Evolutionary conservation across 805 yeast species (phyloP), one percentile per base, ranked within the genome.

Genomic region (Monosporozyma solicola): DNA sequence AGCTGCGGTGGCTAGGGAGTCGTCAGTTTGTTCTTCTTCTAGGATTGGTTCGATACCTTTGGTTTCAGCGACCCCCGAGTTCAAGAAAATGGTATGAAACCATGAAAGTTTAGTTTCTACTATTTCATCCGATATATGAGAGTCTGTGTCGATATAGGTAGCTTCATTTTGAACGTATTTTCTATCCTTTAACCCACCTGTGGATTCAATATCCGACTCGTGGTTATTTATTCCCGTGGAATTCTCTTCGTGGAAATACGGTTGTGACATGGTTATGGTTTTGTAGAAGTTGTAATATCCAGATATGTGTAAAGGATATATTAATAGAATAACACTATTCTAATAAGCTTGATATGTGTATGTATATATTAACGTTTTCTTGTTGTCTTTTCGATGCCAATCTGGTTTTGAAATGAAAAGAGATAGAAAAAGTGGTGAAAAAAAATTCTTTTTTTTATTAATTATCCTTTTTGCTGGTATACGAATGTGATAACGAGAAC

Each of bases 1-100:
- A 47, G 89, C 88, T 32, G 94, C 86, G 58, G 79, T 80, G 72
- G 80, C 73, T 55, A 85, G 65, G 39, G 87, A 82, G 47, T 76
- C 77, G 56, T 84, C 88, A 47, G 78, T 76, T 66, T 87, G 84
- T 68, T 87, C 92, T 47, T 83, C 86, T 56, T 85, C 95, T 8
- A 87, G 81, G 53, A 91, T 79, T 44, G 85, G 75, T 62, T 88
- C 96, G 57, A 91, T 82, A 69, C 96, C 96, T 64, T 85, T 80
- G 24, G 79, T 75, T 66, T 84, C 89, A 37, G 78, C 79, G 49
- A 70, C 68, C 27, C 71, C 68, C 27, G 70, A 44, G 8, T 54
- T 53, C 27, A 59, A 55, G 11, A 64, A 62, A 4, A 70, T 2
- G 47, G 57, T 64, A 55, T 63, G 59, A 27, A 65, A 45, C 51